Conservation (phyloP, 2,329 filamentous ascomycete species). For the Colletotrichum navitas region DNA sequence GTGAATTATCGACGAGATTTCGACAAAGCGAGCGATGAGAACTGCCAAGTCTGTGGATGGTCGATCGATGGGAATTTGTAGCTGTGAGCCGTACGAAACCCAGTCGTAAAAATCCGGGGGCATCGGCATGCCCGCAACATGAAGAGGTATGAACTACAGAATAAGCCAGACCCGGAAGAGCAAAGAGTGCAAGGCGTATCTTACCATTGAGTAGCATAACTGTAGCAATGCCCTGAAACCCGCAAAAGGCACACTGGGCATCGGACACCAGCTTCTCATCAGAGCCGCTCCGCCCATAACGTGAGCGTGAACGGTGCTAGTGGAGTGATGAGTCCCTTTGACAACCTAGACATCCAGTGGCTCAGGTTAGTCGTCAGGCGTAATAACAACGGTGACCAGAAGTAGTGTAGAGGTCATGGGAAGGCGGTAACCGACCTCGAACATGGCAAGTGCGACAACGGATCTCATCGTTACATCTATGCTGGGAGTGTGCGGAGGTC, state of each 20-base stretch:
- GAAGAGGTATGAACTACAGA: slow-evolving; percentile 59
- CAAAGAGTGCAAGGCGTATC: slow-evolving; percentile 29
- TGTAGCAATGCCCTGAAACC: slow-evolving; percentile 67
- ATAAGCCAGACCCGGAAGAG: slow-evolving; percentile 33
- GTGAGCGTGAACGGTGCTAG: slow-evolving; percentile 67
- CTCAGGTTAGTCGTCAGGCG: slow-evolving; percentile 42
- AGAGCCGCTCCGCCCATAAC: slow-evolving; percentile 71
- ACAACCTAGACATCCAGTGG: slow-evolving; percentile 52
- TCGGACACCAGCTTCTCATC: slow-evolving; percentile 61
- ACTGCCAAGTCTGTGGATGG: slow-evolving; percentile 58
- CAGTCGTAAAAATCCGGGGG: slow-evolving; percentile 59
- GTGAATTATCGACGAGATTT: slow-evolving; percentile 54
- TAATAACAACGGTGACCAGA: background rate
- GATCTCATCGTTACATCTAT: slow-evolving; percentile 62
- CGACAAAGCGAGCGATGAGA: slow-evolving; percentile 55
- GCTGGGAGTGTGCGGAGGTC: slow-evolving; percentile 49
- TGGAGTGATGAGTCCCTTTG: slow-evolving; percentile 60
- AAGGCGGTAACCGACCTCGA: slow-evolving; percentile 62
- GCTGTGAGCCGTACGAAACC: slow-evolving; percentile 53
- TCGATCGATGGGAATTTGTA: slow-evolving; percentile 53
- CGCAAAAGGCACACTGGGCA: slow-evolving; percentile 53
- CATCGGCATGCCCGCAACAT: slow-evolving; percentile 55
- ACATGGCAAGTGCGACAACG: slow-evolving; percentile 71
- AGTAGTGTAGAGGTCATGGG: background rate
- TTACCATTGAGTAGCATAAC: slow-evolving; percentile 68